Percentiles rank a stretch among this genome's conserved stretches.
These are phyloP conservation scores for Fusarium devonianum DNA, from an alignment of 2,329 filamentous ascomycete species.

Conservation along the genomic window DNA sequence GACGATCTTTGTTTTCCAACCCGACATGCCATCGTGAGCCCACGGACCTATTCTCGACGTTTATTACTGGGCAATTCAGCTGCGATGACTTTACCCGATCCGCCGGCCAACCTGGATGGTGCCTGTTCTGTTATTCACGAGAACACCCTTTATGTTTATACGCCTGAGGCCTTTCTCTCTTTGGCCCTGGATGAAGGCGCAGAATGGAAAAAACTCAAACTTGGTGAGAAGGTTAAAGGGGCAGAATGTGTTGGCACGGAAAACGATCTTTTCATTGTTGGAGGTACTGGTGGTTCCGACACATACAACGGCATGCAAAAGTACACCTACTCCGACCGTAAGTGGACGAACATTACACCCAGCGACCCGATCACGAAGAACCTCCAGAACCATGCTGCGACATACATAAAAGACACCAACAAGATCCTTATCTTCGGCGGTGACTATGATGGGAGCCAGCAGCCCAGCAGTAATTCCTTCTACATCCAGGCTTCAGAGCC, in stretches of 20 bases:
- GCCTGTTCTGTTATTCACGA: conserved; percentile 84
- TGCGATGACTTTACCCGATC: conserved; percentile 75
- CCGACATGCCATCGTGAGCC: conserved; percentile 40
- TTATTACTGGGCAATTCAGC: conserved; percentile 17
- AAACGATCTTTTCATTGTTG: conserved; percentile 79
- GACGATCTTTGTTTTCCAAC: conserved; percentile 18
- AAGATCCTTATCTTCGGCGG: conserved; percentile 85
- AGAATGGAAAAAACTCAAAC: conserved; percentile 71
- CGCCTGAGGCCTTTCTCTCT: conserved; percentile 76
- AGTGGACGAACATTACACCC: conserved; percentile 59
- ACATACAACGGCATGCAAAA: conserved; percentile 79
- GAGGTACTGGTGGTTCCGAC: conserved; percentile 65
- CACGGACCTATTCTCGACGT: conserved; percentile 22
- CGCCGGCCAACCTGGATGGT: conserved; percentile 72
- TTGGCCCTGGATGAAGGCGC: conserved; percentile 72
- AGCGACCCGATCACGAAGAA: conserved; percentile 66
- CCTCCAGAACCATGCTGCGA: conserved; percentile 76
- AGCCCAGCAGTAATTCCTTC: conserved; percentile 76
- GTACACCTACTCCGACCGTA: conserved; percentile 61
- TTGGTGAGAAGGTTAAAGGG: conserved; percentile 75
- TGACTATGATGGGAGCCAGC: conserved; percentile 64
- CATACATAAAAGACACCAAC: conserved; percentile 74
- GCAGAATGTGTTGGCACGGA: conserved; percentile 79
- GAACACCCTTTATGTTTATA: conserved; percentile 86
- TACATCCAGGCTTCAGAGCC: conserved; percentile 72